These are phyloP conservation scores for Rhizopus sp. DNA, from an alignment of 371 early-diverging fungal genomes.

Conservation along the genomic window DNA sequence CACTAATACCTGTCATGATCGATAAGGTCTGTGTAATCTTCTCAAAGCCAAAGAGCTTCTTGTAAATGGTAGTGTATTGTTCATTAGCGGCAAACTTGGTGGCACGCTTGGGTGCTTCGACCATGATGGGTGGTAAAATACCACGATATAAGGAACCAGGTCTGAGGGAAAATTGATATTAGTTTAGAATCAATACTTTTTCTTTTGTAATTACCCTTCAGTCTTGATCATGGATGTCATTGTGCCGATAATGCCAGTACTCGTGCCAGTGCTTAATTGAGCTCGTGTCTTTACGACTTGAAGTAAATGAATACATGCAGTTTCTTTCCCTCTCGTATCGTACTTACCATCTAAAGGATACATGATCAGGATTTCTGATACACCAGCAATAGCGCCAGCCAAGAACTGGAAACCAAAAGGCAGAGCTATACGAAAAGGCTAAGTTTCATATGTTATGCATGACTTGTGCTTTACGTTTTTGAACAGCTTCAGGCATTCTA, in stretches of 20 bases:
- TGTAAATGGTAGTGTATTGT: slow-evolving; percentile 77
- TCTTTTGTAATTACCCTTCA: slow-evolving; percentile 72
- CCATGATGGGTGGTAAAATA: slow-evolving; percentile 94
- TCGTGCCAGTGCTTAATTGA: slow-evolving; percentile 84
- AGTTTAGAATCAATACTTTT: not conserved
- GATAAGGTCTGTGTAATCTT: slow-evolving; percentile 78
- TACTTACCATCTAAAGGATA: slow-evolving; percentile 93
- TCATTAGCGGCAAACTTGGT: slow-evolving; percentile 97
- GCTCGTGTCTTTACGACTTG: slow-evolving; percentile 95
- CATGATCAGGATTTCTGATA: slow-evolving; percentile 94
- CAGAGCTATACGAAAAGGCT: slow-evolving; percentile 57
- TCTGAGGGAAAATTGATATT: slow-evolving; percentile 28
- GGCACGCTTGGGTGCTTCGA: slow-evolving; percentile 98
- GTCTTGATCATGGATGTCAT: slow-evolving; percentile 79
- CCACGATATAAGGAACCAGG: slow-evolving; percentile 88
- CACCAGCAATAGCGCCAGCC: slow-evolving; percentile 96
- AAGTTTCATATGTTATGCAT: not conserved
- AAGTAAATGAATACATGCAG: not conserved
- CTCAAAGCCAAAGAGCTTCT: slow-evolving; percentile 67
- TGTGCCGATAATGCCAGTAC: slow-evolving; percentile 36
- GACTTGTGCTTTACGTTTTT: slow-evolving; percentile 29
- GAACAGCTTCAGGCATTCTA: slow-evolving; percentile 30
- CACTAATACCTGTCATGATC: slow-evolving; percentile 89
- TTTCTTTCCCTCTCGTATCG: not conserved
- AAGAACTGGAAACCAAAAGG: slow-evolving; percentile 90